Conservation (phyloP, 768 basidiomycete genomes). For the Galerina marginata region DNA sequence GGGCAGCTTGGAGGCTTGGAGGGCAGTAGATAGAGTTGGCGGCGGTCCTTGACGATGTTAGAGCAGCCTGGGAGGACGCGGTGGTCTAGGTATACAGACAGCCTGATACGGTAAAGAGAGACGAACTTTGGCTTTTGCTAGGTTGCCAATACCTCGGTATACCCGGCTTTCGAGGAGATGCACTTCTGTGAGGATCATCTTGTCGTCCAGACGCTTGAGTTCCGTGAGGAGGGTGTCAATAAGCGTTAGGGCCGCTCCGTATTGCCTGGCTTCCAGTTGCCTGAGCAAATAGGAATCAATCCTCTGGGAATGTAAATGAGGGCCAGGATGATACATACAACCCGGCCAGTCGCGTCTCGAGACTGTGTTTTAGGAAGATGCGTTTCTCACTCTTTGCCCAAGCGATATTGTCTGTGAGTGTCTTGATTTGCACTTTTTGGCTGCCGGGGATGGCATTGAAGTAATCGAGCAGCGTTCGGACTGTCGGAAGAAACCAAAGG, state of each 20-base stretch:
- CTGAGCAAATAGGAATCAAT: constrained; percentile 37
- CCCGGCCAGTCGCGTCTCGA: constrained; percentile 86
- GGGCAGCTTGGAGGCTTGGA: constrained; percentile 32
- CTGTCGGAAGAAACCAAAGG: constrained; percentile 41
- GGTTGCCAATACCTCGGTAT: constrained; percentile 87
- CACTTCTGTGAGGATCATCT: constrained; percentile 96
- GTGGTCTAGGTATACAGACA: neutral
- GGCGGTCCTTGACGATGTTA: constrained; percentile 90
- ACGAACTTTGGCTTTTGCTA: constrained; percentile 86
- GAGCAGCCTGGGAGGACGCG: constrained; percentile 62
- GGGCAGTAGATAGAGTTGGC: constrained; percentile 95
- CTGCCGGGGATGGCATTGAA: constrained; percentile 82
- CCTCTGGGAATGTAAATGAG: neutral
- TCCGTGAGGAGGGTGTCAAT: constrained; percentile 92
- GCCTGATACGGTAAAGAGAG: neutral
- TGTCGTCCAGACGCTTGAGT: constrained; percentile 93
- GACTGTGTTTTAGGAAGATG: constrained; percentile 92
- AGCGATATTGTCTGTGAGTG: constrained; percentile 85
- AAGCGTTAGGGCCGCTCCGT: constrained; percentile 76
- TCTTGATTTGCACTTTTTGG: constrained; percentile 76
- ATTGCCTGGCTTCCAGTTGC: constrained; percentile 77
- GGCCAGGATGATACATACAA: constrained; percentile 47
- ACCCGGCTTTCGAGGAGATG: constrained; percentile 93
- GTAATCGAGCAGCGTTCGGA: constrained; percentile 91
- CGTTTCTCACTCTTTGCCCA: constrained; percentile 94